Percentiles rank a stretch among this genome's conserved stretches.
Evolutionary conservation across 2,329 filamentous ascomycete genomes (phyloP).

Genomic region (Neonectria magnoliae): DNA sequence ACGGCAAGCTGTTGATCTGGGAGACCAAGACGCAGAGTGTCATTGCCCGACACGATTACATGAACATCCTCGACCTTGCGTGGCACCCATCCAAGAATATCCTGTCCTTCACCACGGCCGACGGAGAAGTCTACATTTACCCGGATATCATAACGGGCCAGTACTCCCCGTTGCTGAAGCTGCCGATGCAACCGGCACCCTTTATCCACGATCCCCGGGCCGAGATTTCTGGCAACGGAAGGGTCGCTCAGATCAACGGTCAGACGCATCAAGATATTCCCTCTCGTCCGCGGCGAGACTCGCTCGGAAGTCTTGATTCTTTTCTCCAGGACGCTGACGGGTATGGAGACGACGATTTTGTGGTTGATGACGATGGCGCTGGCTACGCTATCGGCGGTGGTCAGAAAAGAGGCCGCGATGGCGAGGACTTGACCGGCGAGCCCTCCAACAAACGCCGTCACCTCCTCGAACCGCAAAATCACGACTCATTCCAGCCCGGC

Average conservation of each 20-base stretch:
- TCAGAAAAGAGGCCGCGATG: constrained; percentile 61
- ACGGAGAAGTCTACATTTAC: constrained; percentile 94
- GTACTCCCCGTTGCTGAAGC: constrained; percentile 64
- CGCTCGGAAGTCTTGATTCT: constrained; percentile 82
- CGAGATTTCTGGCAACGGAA: constrained; percentile 74
- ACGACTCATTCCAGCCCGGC: constrained; percentile 90
- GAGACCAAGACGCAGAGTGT: constrained; percentile 88
- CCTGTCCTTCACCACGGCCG: constrained; percentile 88
- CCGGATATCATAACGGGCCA: constrained; percentile 73
- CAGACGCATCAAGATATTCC: constrained; percentile 58
- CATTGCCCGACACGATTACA: constrained; percentile 80
- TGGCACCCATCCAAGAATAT: constrained; percentile 95
- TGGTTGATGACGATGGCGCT: constrained; percentile 93
- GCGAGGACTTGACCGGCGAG: constrained; percentile 61
- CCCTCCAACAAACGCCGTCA: constrained; percentile 61
- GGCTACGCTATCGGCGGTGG: constrained; percentile 76
- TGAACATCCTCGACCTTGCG: constrained; percentile 83
- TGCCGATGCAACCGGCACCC: constrained; percentile 77
- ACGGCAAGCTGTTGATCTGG: constrained; percentile 82
- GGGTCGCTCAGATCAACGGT: constrained; percentile 65
- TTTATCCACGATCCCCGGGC: constrained; percentile 84
- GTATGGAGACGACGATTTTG: constrained; percentile 78
- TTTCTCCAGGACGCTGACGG: constrained; percentile 71
- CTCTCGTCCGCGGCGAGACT: constrained; percentile 67
- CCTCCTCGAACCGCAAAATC: constrained; percentile 70